Base-by-base conservation (phyloP, 2,329 filamentous ascomycete species). In the Aspergillus sp. region DNA sequence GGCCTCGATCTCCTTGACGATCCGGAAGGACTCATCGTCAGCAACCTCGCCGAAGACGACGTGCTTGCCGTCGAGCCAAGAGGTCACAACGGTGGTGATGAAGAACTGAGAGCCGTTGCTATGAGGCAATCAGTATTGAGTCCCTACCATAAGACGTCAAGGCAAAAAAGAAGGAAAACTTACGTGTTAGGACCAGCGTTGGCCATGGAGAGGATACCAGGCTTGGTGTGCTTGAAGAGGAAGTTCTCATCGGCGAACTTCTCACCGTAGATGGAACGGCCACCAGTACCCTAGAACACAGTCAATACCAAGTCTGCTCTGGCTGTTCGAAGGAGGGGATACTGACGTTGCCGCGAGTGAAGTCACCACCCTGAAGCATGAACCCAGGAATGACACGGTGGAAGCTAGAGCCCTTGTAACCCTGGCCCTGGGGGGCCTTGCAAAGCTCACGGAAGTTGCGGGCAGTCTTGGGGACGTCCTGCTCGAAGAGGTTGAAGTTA, bases 161-260 rank as follows among this genome's bases (percentile, higher is more conserved):
- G 7, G 29, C 6, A 30, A 8, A 48, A 29, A 4, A 36, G 12
- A 12, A 39, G 38, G 19, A 26, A 36, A 41, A 67, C 77, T 65
- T 73, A 81, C 78, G 91, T 97, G 85, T 97, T 94, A 66, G 86
- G 85, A 60, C 89, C 89, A 61, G 89, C 86, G 74, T 95, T 95
- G 70, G 89, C 89, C 89, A 95, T 95, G 73, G 89, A 94, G 58
- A 95, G 80, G 60, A 90, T 79, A 76, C 84, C 86, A 53, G 85
- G 83, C 61, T 76, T 74, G 70, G 70, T 72, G 81, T 95, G 89
- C 76, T 81, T 82, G 58, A 77, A 66, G 53, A 72, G 66, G 79
- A 94, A 94, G 84, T 94, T 94, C 84, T 95, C 88, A 68, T 95
- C 88, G 63, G 82, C 74, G 68, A 95, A 94, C 80, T 91, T 93